phyloP scores from a whole-genome alignment of 352 stramenopile genomes.

The Phytopythium delawarense region DNA sequence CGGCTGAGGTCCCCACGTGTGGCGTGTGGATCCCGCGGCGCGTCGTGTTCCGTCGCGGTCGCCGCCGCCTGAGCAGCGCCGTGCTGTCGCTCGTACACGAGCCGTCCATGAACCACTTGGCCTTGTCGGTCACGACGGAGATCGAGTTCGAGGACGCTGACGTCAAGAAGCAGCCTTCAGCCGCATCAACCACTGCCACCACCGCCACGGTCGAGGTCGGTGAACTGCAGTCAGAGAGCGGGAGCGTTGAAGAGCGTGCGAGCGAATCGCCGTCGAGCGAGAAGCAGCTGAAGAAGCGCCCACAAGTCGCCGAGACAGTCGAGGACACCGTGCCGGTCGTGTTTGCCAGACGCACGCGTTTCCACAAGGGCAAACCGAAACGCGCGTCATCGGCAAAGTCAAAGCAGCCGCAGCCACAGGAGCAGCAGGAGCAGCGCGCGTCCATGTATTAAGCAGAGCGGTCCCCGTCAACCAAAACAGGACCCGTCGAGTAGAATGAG shows the following conservation, averaged over 20 bases:
- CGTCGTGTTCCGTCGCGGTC: constrained; percentile 29
- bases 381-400: constrained; percentile 3
- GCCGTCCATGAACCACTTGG: constrained; percentile 13
- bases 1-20: constrained; percentile 12
- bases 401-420: too few species aligned
- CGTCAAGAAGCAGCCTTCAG: constrained; percentile 1
- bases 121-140: constrained; percentile 9
- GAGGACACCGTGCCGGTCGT: constrained; percentile 21
- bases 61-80: constrained; percentile 17
- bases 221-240: constrained; percentile 4
- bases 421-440: neutral
- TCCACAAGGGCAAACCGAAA: constrained; percentile 21
- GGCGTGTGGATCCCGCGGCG: constrained; percentile 29
- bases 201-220: neutral
- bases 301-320: constrained; percentile 3
- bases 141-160: constrained; percentile 6
- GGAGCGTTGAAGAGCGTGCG: neutral
- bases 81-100: constrained; percentile 25
- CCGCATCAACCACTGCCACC: constrained; percentile 3
- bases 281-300: neutral
- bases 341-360: constrained; percentile 25
- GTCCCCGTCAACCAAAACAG: neutral
- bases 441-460: constrained; percentile 2
- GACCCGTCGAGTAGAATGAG: neutral
- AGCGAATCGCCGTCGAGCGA: neutral